Percentiles rank a stretch among this genome's conserved stretches.
Conservation (phyloP, 352 stramenopile species). For the Pythium biforme region DNA sequence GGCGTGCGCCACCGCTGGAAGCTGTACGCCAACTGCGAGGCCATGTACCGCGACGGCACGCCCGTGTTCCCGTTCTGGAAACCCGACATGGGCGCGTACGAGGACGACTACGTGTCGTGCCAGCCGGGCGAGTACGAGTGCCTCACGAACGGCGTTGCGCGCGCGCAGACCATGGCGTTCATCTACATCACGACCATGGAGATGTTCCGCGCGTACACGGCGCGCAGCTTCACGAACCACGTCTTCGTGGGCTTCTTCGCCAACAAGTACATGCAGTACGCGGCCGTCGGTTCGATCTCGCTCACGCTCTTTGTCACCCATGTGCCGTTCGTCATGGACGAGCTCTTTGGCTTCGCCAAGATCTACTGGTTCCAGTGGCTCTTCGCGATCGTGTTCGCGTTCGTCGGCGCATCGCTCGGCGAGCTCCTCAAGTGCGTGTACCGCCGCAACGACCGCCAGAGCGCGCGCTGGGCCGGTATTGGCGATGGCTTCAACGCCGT, state of each 20-base stretch:
- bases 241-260: slow-evolving; percentile 59
- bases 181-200: slow-evolving; percentile 67
- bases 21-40: slow-evolving; percentile 53
- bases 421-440: slow-evolving; percentile 46
- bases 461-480: slow-evolving; percentile 32
- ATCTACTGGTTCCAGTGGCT: slow-evolving; percentile 60
- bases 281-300: slow-evolving; percentile 47
- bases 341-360: slow-evolving; percentile 66
- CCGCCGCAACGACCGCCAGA: slow-evolving; percentile 33
- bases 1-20: slow-evolving; percentile 42
- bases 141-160: slow-evolving; percentile 50
- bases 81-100: slow-evolving; percentile 26
- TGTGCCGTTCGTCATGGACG: slow-evolving; percentile 52
- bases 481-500: slow-evolving; percentile 39
- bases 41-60: slow-evolving; percentile 36
- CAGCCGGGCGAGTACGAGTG: slow-evolving; percentile 59
- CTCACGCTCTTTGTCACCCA: slow-evolving; percentile 57
- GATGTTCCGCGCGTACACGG: slow-evolving; percentile 71
- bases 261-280: slow-evolving; percentile 68
- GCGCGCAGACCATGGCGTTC: slow-evolving; percentile 77
- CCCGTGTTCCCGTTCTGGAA: slow-evolving; percentile 55
- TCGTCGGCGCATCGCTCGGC: slow-evolving; percentile 31
- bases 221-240: slow-evolving; percentile 65
- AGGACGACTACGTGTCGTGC: slow-evolving; percentile 48
- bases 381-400: slow-evolving; percentile 36